Conservation (phyloP, 805 yeast genomes). For the Metschnikowia cubensis region DNA sequence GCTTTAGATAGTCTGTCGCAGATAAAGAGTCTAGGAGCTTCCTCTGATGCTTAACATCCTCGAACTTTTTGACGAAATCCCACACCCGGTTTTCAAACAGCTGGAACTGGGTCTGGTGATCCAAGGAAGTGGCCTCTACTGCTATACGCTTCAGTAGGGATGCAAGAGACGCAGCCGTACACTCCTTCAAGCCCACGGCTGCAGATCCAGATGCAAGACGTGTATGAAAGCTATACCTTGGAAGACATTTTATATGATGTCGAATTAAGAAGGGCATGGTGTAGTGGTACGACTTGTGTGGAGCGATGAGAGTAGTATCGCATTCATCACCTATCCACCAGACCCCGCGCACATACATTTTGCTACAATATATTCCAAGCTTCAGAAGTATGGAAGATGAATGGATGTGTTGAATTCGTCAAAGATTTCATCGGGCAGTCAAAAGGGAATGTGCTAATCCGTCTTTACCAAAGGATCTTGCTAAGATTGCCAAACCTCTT, state of each 20-base stretch:
- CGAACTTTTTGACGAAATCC: not conserved
- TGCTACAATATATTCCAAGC: not conserved
- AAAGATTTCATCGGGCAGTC: too few species aligned
- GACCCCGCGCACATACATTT: not conserved
- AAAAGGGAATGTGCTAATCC: too few species aligned
- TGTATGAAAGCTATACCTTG: not conserved
- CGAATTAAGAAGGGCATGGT: not conserved
- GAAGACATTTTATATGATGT: not conserved
- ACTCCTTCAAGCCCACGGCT: not conserved
- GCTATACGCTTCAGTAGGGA: not conserved
- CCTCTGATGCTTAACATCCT: not conserved
- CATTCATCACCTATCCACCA: not conserved
- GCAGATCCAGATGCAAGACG: not conserved
- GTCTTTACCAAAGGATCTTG: too few species aligned
- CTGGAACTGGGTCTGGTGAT: not conserved
- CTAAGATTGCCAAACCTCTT: too few species aligned
- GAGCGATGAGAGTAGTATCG: conserved; percentile 1
- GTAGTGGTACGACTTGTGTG: too few species aligned
- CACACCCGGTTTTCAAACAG: not conserved
- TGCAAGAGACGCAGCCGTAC: conserved; percentile 1
- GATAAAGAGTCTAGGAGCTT: not conserved
- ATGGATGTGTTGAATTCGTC: too few species aligned
- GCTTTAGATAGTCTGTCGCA: conserved; percentile 8
- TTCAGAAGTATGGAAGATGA: not conserved
- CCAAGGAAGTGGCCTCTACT: not conserved